These are phyloP conservation scores for Plasmodium yoelii DNA, from an alignment of 169 alveolate genomes.

Conservation along the genomic window DNA sequence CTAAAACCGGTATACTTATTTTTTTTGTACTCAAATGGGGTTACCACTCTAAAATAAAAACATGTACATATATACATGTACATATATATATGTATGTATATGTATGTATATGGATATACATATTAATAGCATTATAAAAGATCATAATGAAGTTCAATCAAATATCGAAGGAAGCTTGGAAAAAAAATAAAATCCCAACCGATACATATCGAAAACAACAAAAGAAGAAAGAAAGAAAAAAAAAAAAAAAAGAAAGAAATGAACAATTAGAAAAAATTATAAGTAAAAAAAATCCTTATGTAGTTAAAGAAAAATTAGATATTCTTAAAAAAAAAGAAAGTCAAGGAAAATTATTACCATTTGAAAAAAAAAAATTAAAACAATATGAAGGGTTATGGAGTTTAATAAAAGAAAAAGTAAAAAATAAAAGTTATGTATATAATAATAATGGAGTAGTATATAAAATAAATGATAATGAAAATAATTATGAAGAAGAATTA, in stretches of 20 bases:
- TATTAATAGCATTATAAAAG: background rate
- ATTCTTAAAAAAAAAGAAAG: slow-evolving; percentile 40
- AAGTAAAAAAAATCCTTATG: slow-evolving; percentile 64
- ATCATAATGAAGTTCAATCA: slow-evolving; percentile 11
- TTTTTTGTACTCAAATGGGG: no score
- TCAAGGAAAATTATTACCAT: slow-evolving; percentile 65
- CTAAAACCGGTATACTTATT: no score
- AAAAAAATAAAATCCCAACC: slow-evolving; percentile 49
- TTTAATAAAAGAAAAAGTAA: slow-evolving; percentile 73
- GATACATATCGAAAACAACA: slow-evolving; percentile 67
- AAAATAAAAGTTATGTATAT: slow-evolving; percentile 35
- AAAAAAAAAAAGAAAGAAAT: slow-evolving; percentile 46
- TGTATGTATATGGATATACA: background rate
- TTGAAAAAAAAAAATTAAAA: slow-evolving; percentile 55
- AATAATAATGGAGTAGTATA: slow-evolving; percentile 49
- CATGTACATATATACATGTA: no score
- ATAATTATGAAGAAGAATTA: background rate
- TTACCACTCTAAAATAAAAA: background rate
- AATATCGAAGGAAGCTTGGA: slow-evolving; percentile 14
- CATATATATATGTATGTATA: no score
- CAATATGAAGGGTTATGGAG: slow-evolving; percentile 71
- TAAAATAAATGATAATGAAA: slow-evolving; percentile 30
- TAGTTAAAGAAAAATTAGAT: slow-evolving; percentile 68
- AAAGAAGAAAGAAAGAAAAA: slow-evolving; percentile 59
- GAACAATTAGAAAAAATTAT: slow-evolving; percentile 58